These are phyloP conservation scores for Pestalotiopsis sp. DNA, from an alignment of 2,329 filamentous ascomycete genomes.

Conservation along the genomic window DNA sequence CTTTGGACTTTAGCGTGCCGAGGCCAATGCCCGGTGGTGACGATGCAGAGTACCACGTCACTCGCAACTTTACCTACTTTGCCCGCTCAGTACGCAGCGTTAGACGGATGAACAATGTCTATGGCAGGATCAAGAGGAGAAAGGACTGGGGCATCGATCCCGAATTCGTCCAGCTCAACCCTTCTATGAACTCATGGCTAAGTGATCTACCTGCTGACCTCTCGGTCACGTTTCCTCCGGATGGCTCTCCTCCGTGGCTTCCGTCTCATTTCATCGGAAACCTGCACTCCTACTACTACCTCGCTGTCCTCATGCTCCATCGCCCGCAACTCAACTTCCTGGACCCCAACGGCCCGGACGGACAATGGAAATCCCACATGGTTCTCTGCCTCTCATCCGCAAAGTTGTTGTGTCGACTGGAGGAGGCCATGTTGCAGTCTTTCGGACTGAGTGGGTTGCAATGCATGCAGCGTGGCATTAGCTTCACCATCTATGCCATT, in stretches of 20 bases:
- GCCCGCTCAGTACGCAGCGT: constrained; percentile 78
- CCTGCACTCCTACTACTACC: constrained; percentile 84
- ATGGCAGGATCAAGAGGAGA: constrained; percentile 69
- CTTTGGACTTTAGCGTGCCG: constrained; percentile 73
- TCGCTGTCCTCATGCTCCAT: constrained; percentile 84
- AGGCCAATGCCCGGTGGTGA: constrained; percentile 68
- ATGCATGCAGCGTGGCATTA: constrained; percentile 92
- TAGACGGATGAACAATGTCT: constrained; percentile 73
- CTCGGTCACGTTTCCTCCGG: constrained; percentile 73
- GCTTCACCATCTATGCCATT: constrained; percentile 92
- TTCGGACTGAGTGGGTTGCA: constrained; percentile 81
- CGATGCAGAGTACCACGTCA: constrained; percentile 74
- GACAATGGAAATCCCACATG: constrained; percentile 88
- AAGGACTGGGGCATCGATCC: constrained; percentile 88
- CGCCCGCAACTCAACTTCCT: constrained; percentile 82
- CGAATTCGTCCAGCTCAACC: constrained; percentile 77
- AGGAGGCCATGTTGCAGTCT: constrained; percentile 77
- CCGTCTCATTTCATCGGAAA: constrained; percentile 88
- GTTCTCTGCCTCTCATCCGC: constrained; percentile 81
- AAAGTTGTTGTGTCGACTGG: constrained; percentile 80
- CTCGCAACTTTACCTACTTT: constrained; percentile 83
- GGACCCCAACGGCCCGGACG: constrained; percentile 69
- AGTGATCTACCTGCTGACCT: constrained; percentile 78
- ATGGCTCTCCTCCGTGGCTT: constrained; percentile 81
- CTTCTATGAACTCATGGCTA: constrained; percentile 75